Base-by-base conservation (phyloP, 441 rosid species). In the Erodium texanum region DNA sequence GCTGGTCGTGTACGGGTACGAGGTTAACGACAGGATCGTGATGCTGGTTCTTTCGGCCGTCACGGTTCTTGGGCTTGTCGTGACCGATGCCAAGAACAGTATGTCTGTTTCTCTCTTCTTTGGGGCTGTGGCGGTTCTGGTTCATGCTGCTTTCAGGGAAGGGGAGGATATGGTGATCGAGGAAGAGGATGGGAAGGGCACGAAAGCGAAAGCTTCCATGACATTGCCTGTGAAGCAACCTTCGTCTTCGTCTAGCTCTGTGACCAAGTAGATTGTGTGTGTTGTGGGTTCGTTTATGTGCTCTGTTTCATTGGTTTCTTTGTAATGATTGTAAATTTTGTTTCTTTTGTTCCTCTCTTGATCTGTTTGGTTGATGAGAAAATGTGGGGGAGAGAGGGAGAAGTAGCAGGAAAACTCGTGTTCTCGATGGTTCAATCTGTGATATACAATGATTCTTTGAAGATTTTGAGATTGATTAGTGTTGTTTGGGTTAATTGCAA, bases 11-110 rank as follows among this genome's bases (percentile, higher is more conserved):
- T n/a, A 52, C 18, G 59, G 59, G 20, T n/a, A 52, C 59, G 59
- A 52, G 59, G 59, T 52, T 7, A 52, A 52, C 7, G 59, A 52
- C 22, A 52, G 59, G 59, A 5, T 52, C 59, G 59, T 52, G 59
- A n/a, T n/a, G 9, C 15, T 52, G 59, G 59, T 16, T 7, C 22
- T 52, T 20, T 52, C 59, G 8, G 59, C 1, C 8, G 20, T 52
- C 20, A 52, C 59, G 6, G 7, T 52, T 4, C 22, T 52, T 8
- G 59, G 59, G 59, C 59, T 52, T 6, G 1, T 52, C 18, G 59
- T 52, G 6, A 52, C 59, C 22, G 16, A 52, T 5, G 59, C 59
- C 8, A 52, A n/a, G 22, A 6, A 52, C 7, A 52, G 4, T 16
- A 52, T 52, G 20, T 16, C 10, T 20, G 20, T 52, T 0, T 52